Conservation (phyloP, 1,284 basidiomycete species). For the Bondarzewia mesenterica region DNA sequence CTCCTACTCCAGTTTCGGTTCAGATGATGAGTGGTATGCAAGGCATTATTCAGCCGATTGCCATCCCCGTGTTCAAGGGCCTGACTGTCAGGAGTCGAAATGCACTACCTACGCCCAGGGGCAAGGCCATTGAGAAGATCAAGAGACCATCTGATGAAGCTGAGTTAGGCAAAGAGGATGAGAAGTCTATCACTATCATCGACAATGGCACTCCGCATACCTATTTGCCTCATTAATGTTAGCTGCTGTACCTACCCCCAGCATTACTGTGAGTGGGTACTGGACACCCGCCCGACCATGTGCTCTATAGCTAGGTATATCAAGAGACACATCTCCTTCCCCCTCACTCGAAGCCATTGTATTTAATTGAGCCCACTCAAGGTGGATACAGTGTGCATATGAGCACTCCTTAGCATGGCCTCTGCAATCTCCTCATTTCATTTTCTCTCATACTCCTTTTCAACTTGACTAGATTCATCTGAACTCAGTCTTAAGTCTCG, state of each 20-base stretch:
- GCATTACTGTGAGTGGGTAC: too few species aligned
- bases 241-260: neutral
- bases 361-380: conserved; percentile 33
- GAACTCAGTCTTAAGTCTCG: too few species aligned
- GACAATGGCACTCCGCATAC: conserved; percentile 3
- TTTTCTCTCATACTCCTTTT: too few species aligned
- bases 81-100: conserved; percentile 37
- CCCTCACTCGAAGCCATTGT: conserved; percentile 56
- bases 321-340: conserved; percentile 35
- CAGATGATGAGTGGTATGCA: conserved; percentile 4
- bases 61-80: conserved; percentile 36
- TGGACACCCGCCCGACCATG: too few species aligned
- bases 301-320: conserved; percentile 3
- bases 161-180: neutral
- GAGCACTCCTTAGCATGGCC: too few species aligned
- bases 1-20: conserved; percentile 3
- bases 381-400: conserved; percentile 12
- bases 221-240: conserved; percentile 3
- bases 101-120: conserved; percentile 41
- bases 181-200: neutral
- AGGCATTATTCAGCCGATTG: conserved; percentile 18
- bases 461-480: too few species aligned
- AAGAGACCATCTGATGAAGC: neutral
- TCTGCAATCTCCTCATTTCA: too few species aligned
- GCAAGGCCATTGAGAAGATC: neutral